Evolutionary conservation across 2,329 filamentous ascomycete species (phyloP).

Genomic region (Cryphonectria parasitica): DNA sequence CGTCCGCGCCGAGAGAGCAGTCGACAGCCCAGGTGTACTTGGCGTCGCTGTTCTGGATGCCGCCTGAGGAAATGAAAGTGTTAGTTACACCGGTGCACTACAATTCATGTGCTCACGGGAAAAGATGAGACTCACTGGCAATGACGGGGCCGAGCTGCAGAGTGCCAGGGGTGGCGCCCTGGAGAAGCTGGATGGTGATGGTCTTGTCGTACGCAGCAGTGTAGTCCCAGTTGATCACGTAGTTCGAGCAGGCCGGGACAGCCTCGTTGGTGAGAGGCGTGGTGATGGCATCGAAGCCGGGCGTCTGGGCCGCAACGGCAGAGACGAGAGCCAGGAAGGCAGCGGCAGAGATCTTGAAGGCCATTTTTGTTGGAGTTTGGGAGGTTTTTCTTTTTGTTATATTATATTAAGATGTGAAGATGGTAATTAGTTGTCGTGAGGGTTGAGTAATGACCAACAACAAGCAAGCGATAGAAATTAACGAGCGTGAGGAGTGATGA

Average conservation of each 20-base stretch:
- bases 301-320: constrained; percentile 56
- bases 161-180: constrained; percentile 49
- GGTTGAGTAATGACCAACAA: constrained; percentile 6
- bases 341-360: constrained; percentile 52
- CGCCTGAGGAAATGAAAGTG: constrained; percentile 42
- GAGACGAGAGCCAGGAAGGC: constrained; percentile 57
- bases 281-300: constrained; percentile 59
- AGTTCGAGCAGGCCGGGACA: constrained; percentile 53
- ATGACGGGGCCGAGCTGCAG: constrained; percentile 49
- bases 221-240: constrained; percentile 56
- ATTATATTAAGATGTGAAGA: not conserved
- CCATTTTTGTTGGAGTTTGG: constrained; percentile 50
- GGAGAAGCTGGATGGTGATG: constrained; percentile 59
- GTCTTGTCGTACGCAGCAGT: constrained; percentile 46
- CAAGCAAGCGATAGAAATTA: constrained; percentile 10
- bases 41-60: constrained; percentile 49
- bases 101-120: not conserved
- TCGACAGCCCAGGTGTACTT: constrained; percentile 58
- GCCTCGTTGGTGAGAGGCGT: constrained; percentile 49
- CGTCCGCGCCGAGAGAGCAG: constrained; percentile 47
- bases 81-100: not conserved
- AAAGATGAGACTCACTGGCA: constrained; percentile 50
- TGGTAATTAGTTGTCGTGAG: not conserved
- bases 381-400: constrained; percentile 1
- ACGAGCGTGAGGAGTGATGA: constrained; percentile 14